Conservation (phyloP, 495 filamentous ascomycete species). For the Staphylotrichum longicolle region DNA sequence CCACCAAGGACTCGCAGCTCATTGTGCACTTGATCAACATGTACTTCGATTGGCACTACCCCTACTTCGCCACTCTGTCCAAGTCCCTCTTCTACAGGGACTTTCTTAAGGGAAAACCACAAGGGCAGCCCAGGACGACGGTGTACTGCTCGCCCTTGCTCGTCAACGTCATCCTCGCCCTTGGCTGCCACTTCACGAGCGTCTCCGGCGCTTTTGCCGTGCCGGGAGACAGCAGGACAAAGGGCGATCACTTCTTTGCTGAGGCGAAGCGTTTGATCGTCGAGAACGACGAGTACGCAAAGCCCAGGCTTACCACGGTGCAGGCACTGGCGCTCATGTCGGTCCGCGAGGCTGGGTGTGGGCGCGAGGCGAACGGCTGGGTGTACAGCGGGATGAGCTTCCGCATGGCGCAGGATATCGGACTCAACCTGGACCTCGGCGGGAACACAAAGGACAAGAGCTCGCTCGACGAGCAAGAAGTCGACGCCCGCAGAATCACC, state of each 20-base stretch:
- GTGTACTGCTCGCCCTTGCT: slow-evolving; percentile 85
- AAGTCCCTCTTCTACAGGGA: slow-evolving; percentile 85
- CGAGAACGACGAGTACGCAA: slow-evolving; percentile 91
- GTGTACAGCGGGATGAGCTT: slow-evolving; percentile 98
- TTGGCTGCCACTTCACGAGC: slow-evolving; percentile 95
- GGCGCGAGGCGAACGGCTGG: slow-evolving; percentile 93
- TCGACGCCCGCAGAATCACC: slow-evolving; percentile 85
- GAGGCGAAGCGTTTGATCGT: slow-evolving; percentile 89
- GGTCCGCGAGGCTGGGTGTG: slow-evolving; percentile 93
- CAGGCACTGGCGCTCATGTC: slow-evolving; percentile 96
- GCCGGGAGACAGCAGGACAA: slow-evolving; percentile 72
- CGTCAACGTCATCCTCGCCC: slow-evolving; percentile 93
- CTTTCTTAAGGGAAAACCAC: slow-evolving; percentile 63
- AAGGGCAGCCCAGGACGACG: slow-evolving; percentile 45
- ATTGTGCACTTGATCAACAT: slow-evolving; percentile 88
- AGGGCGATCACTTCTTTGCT: slow-evolving; percentile 94
- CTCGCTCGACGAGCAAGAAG: slow-evolving; percentile 73
- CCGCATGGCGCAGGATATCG: slow-evolving; percentile 95
- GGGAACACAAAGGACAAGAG: slow-evolving; percentile 55
- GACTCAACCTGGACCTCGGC: slow-evolving; percentile 81
- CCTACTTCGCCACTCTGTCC: slow-evolving; percentile 93
- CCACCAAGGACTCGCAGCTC: slow-evolving; percentile 74
- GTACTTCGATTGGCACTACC: slow-evolving; percentile 99
- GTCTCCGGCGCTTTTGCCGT: slow-evolving; percentile 66
- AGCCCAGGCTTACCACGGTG: slow-evolving; percentile 85